Evolutionary conservation across 441 rosid genomes (phyloP).

Genomic region (Cnidoscolus chayamansa): DNA sequence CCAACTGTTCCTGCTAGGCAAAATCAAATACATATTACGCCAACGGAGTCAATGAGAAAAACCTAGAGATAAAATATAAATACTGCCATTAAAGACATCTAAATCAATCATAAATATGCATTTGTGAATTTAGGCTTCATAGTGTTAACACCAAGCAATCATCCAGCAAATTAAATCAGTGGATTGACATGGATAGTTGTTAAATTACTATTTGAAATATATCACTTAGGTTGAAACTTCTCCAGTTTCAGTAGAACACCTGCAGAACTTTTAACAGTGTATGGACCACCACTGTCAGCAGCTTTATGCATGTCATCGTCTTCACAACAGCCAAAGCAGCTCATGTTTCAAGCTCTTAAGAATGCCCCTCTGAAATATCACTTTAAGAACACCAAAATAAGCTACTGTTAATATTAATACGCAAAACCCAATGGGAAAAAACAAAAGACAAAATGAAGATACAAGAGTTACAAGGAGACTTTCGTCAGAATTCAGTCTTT

Average conservation of each 20-base stretch:
- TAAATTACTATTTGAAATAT: background rate
- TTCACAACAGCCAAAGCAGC: constrained; percentile 81
- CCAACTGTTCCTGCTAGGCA: constrained; percentile 50
- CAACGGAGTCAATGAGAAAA: constrained; percentile 1
- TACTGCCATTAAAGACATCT: background rate
- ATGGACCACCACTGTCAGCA: constrained; percentile 61
- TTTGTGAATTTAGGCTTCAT: background rate
- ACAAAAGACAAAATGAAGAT: background rate
- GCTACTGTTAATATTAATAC: background rate
- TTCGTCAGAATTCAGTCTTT: background rate
- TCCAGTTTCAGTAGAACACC: constrained; percentile 32
- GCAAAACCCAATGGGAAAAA: background rate
- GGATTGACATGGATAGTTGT: background rate
- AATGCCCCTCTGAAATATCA: constrained; percentile 13
- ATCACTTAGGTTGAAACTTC: background rate
- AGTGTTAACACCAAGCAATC: constrained; percentile 1
- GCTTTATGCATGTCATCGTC: constrained; percentile 73
- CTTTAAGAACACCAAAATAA: background rate
- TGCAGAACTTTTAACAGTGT: constrained; percentile 54
- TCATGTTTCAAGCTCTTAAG: constrained; percentile 44
- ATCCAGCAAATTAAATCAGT: constrained; percentile 14
- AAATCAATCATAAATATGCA: background rate
- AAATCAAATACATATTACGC: constrained; percentile 21
- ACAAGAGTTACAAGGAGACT: background rate
- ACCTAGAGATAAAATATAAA: background rate